Evolutionary conservation across 192 early-diverging fungal species (phyloP).

Genomic region (Entrophospora sp.): DNA sequence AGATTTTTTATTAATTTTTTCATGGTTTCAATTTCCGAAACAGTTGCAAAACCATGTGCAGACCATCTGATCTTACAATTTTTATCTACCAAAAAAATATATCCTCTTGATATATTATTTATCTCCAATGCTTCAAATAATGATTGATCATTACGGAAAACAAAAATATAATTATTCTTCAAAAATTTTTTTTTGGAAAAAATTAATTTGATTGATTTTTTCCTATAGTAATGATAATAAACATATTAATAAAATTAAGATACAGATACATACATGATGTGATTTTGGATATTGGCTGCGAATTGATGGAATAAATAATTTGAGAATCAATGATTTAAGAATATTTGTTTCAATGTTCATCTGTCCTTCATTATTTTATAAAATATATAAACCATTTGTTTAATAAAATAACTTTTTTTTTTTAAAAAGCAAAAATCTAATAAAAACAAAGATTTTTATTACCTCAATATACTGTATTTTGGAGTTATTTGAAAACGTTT

Average conservation of each 20-base stretch:
- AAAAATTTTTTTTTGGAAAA: too few relatives aligned
- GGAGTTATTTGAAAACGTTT: not conserved
- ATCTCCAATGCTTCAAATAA: slow-evolving; percentile 38
- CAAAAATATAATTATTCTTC: not conserved
- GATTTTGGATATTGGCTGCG: not conserved
- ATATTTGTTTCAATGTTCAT: slow-evolving; percentile 1
- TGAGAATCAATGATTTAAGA: slow-evolving; percentile 10
- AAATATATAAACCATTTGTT: too few relatives aligned
- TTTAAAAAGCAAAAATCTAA: not conserved
- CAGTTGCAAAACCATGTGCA: slow-evolving; percentile 40
- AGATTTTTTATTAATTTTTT: not conserved
- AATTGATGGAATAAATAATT: slow-evolving; percentile 12
- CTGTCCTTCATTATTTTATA: not conserved
- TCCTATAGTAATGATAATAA: not conserved
- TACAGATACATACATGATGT: slow-evolving; percentile 15
- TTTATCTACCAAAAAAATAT: slow-evolving; percentile 44
- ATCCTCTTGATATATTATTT: slow-evolving; percentile 47
- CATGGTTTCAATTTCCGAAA: slow-evolving; percentile 31
- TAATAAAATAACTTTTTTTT: not conserved
- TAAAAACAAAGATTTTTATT: too few relatives aligned
- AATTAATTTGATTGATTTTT: not conserved
- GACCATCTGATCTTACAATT: slow-evolving; percentile 51
- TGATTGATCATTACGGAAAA: not conserved
- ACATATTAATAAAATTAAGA: too few relatives aligned
- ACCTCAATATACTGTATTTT: slow-evolving; percentile 4